These are phyloP conservation scores for Penicillium atrosanguineum DNA, from an alignment of 495 filamentous ascomycete species.

Conservation along the genomic window DNA sequence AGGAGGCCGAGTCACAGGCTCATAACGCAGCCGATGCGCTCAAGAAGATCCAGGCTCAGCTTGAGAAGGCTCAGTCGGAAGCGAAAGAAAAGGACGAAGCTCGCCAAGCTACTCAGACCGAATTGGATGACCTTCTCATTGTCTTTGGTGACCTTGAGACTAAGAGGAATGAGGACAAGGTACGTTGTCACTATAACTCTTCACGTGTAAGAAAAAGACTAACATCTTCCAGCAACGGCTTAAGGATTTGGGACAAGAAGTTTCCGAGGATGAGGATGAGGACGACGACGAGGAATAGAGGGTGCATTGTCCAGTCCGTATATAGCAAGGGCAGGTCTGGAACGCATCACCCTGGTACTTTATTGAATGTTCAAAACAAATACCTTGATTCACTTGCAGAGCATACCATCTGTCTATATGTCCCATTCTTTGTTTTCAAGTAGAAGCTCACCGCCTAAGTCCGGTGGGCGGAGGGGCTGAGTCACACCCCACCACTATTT, in stretches of 20 bases:
- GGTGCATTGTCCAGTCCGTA: slow-evolving; percentile 15
- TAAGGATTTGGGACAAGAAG: slow-evolving; percentile 65
- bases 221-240: slow-evolving; percentile 60
- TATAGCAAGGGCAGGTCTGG: slow-evolving; percentile 6
- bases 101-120: slow-evolving; percentile 60
- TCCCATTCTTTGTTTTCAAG: too few relatives aligned
- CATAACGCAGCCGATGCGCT: slow-evolving; percentile 20
- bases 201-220: slow-evolving; percentile 11
- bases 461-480: slow-evolving; percentile 7
- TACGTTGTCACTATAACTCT: slow-evolving; percentile 35
- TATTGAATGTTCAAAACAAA: neutral
- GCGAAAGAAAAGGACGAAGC: slow-evolving; percentile 60
- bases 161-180: slow-evolving; percentile 77
- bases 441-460: slow-evolving; percentile 1
- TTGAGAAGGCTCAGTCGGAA: slow-evolving; percentile 28
- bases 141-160: slow-evolving; percentile 89
- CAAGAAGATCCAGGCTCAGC: slow-evolving; percentile 19
- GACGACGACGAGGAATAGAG: slow-evolving; percentile 52
- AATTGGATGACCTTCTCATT: slow-evolving; percentile 82
- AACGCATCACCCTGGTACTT: neutral
- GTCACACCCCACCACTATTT: neutral
- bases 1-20: slow-evolving; percentile 50
- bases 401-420: too few relatives aligned
- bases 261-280: slow-evolving; percentile 74
- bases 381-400: neutral